Base-by-base conservation (phyloP, 2,329 filamentous ascomycete genomes). In the Beauveria sp. region DNA sequence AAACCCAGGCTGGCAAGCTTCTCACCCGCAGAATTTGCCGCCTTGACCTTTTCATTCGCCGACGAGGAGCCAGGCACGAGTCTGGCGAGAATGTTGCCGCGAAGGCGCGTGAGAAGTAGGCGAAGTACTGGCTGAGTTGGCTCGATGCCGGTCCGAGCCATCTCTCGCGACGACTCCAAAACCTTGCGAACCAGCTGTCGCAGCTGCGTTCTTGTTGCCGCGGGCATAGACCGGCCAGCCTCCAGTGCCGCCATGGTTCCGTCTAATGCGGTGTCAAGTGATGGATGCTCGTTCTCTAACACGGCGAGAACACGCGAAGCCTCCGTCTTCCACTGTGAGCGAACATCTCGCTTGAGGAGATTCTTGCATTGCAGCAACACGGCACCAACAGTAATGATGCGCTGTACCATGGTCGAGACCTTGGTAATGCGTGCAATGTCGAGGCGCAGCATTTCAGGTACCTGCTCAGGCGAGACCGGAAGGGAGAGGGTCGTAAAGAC, bases 311-410 rank as follows among this genome's bases (percentile, higher is more conserved):
- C 84, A n/a, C 89, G 85, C 3, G 79, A 77, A 0, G 89, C 88
- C 73, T 93, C 88, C 26, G 80, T 83, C 73, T 88, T 90, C 90
- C 90, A 95, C 22, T 88, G 85, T 14, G 83, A 83, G 50, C 90
- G 85, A 3, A 91, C 88, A 69, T 93, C 90, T 18, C 90, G 85
- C 74, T 92, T 93, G 38, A 95, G 81, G 8, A 93, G 79, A 67
- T 92, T 93, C 77, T 95, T 95, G 73, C 88, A 88, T 57, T 91
- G 91, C 16, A 93, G 76, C 31, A 93, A 77, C 53, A 93, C 88
- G 0, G 89, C 88, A 1, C 88, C 89, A 3, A 88, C 83, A 1
- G 88, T 89, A 24, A 90, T 83, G 67, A 93, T 87, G 50, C 85
- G 83, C 51, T 75, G 74, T 0, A 76, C 68, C 66, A 67, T 74